A percentile compares a stretch with the other conserved stretches of the same genome.
Evolutionary conservation across 1,284 basidiomycete genomes (phyloP).

Genomic region (Sporisorium iseilematis-ciliati): DNA sequence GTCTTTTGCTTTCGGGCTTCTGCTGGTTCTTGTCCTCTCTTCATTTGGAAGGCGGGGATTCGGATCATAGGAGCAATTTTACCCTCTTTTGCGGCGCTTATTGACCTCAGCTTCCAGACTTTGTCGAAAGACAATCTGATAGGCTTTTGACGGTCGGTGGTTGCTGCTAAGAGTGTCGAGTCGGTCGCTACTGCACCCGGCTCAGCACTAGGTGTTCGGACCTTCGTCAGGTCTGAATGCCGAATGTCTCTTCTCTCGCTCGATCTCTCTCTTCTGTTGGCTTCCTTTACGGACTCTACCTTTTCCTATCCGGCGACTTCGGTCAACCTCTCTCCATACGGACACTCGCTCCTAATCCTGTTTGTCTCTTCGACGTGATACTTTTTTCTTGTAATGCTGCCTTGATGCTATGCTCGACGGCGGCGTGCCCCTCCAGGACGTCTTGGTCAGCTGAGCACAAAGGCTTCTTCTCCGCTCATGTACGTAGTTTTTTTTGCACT

Average conservation of each 20-base stretch:
- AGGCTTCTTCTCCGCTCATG: not conserved
- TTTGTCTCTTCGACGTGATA: not conserved
- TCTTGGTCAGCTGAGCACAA: not conserved
- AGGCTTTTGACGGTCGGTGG: slow-evolving; percentile 7
- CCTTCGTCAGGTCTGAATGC: not conserved
- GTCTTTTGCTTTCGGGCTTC: slow-evolving; percentile 22
- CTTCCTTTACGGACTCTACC: slow-evolving; percentile 5
- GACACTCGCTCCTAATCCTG: slow-evolving; percentile 4
- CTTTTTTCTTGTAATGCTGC: slow-evolving; percentile 1
- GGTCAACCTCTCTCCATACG: not conserved
- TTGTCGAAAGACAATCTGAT: not conserved
- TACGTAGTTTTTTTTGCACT: slow-evolving; percentile 3
- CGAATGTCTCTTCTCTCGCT: slow-evolving; percentile 1
- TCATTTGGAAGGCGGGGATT: not conserved
- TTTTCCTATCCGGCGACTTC: not conserved
- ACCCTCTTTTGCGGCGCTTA: slow-evolving; percentile 10
- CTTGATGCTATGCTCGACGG: slow-evolving; percentile 2
- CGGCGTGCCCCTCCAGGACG: not conserved
- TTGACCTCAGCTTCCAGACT: slow-evolving; percentile 16
- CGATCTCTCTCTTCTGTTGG: not conserved
- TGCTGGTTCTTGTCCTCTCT: not conserved
- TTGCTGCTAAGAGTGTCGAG: not conserved
- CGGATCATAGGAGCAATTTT: not conserved
- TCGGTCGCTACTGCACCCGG: not conserved
- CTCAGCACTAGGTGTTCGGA: not conserved